Evolutionary conservation across 2,329 filamentous ascomycete species (phyloP).

Genomic region (Fusarium sp.): DNA sequence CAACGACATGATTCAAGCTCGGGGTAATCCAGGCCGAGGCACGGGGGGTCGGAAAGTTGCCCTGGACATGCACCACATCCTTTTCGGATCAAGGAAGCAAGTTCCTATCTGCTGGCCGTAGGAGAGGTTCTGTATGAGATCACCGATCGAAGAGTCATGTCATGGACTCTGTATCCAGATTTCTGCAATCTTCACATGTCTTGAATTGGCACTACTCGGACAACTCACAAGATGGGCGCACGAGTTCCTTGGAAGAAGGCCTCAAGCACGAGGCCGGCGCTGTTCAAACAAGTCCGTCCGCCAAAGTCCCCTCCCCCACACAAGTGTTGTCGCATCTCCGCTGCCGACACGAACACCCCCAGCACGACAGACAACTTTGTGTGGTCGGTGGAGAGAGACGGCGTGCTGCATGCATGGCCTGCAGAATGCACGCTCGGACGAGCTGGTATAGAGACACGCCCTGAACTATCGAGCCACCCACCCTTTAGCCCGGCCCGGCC

Average conservation of each 20-base stretch:
- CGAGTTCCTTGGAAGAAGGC: slow-evolving; percentile 16
- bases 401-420: slow-evolving; percentile 39
- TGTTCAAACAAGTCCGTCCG: slow-evolving; percentile 13
- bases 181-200: slow-evolving; percentile 23
- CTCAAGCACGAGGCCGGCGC: slow-evolving; percentile 7
- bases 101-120: background rate
- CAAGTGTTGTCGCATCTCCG: slow-evolving; percentile 27
- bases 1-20: background rate
- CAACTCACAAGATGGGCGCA: slow-evolving; percentile 29
- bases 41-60: background rate
- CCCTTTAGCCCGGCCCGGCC: slow-evolving; percentile 13
- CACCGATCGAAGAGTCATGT: slow-evolving; percentile 2
- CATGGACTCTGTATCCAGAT: background rate
- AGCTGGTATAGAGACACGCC: slow-evolving; percentile 27
- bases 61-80: background rate
- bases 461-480: background rate
- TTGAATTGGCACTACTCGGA: slow-evolving; percentile 1
- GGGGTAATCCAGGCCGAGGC: background rate
- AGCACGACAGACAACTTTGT: slow-evolving; percentile 26
- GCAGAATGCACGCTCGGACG: slow-evolving; percentile 41
- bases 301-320: slow-evolving; percentile 33
- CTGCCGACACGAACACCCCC: slow-evolving; percentile 35
- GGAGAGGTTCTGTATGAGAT: slow-evolving; percentile 4
- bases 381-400: slow-evolving; percentile 29
- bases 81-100: background rate